Evolutionary conservation across 2,329 filamentous ascomycete genomes (phyloP).

Genomic region (Tolypocladium inflatum): DNA sequence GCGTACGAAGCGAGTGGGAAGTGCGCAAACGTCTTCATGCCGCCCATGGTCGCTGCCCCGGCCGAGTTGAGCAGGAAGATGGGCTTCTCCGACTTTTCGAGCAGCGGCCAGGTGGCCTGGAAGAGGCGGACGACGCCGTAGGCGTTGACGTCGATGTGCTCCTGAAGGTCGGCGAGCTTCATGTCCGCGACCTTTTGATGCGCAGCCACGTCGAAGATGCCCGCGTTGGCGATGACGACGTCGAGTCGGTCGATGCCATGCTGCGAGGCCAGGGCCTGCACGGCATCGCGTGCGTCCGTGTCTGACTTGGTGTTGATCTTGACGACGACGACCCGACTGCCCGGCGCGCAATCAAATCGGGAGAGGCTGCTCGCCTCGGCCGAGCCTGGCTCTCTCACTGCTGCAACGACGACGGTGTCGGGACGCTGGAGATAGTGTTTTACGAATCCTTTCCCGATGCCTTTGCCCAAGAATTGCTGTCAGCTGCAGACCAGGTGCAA

Average conservation of each 20-base stretch:
- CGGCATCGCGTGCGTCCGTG: background rate
- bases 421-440: background rate
- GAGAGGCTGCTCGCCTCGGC: background rate
- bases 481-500: background rate
- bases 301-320: background rate
- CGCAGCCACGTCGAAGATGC: background rate
- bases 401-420: background rate
- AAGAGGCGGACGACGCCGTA: background rate
- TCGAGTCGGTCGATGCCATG: background rate
- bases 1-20: background rate
- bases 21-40: background rate
- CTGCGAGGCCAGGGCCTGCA: background rate
- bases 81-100: background rate
- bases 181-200: background rate
- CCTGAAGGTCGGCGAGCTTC: background rate
- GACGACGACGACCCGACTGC: background rate
- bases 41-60: background rate
- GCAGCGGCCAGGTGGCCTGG: background rate
- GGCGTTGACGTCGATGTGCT: background rate
- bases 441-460: background rate
- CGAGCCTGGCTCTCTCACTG: background rate
- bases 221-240: background rate
- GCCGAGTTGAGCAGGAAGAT: background rate
- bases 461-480: background rate
- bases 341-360: background rate